A percentile compares a stretch with the other conserved stretches of the same genome.
phyloP scores from a whole-genome alignment of 2,329 filamentous ascomycete genomes.

The Pezicula rhizophila region DNA sequence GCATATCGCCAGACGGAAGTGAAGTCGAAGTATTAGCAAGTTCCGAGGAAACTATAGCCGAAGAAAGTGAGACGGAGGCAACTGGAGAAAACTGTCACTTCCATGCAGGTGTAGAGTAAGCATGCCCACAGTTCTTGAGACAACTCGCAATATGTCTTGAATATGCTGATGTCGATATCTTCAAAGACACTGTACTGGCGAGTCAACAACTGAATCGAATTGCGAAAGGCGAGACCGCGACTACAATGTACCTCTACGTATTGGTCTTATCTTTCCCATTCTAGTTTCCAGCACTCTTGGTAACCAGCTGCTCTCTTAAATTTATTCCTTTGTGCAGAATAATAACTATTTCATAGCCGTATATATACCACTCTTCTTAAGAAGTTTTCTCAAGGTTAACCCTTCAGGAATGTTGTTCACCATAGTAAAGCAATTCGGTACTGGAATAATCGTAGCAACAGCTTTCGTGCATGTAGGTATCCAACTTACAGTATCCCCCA shows the following conservation, averaged over 20 bases:
- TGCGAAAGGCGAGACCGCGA: conserved; percentile 50
- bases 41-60: conserved; percentile 10
- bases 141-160: neutral
- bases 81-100: conserved; percentile 58
- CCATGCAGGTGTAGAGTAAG: conserved; percentile 69
- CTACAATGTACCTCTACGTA: conserved; percentile 63
- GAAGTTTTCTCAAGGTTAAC: conserved; percentile 47
- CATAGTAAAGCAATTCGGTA: conserved; percentile 67
- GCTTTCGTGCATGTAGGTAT: conserved; percentile 60
- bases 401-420: conserved; percentile 45
- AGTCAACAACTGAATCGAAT: conserved; percentile 13
- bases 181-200: conserved; percentile 20
- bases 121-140: conserved; percentile 6
- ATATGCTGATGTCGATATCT: conserved; percentile 11
- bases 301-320: conserved; percentile 14
- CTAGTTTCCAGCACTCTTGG: conserved; percentile 62
- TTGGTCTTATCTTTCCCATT: conserved; percentile 69
- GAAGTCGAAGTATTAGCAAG: conserved; percentile 49
- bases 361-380: conserved; percentile 60
- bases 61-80: conserved; percentile 21
- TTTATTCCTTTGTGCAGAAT: conserved; percentile 6
- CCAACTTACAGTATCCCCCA: neutral
- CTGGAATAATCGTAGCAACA: conserved; percentile 66
- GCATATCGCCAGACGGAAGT: conserved; percentile 50
- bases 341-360: conserved; percentile 36